Base-by-base conservation (phyloP, 1,139 yeast genomes). In the Saccharomycopsis phalli region DNA sequence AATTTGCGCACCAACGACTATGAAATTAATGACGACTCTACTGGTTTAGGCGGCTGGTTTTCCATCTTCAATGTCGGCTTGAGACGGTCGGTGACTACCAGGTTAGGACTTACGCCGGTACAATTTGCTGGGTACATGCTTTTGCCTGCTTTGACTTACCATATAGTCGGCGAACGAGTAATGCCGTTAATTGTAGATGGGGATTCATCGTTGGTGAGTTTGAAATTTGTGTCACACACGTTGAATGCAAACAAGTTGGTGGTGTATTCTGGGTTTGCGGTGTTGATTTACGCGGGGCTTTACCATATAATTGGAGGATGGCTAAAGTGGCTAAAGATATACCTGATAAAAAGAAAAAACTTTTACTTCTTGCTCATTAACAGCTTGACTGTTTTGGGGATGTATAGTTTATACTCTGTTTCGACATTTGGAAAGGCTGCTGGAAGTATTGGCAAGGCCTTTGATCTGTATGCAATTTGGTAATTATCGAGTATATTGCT, bases 11-110 rank as follows among this genome's bases (percentile, higher is more conserved):
- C 46, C 22, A 36, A 34, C 13, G 42, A 41, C 36, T 19, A 37
- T 5, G 58, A 58, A 28, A 61, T 59, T 18, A 54, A 59, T 7
- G 63, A 70, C 40, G 69, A 66, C 37, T 68, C 66, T 31, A 66
- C 71, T 38, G 84, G 84, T 0, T 58, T 76, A 18, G 79, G 80
- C 6, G 84, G 84, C 1, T 61, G 77, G 34, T 59, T 71, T 1
- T 64, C 71, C 14, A 48, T 74, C 10, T 50, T 76, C 14, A 82
- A 82, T 0, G 55, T 74, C 28, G 81, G 81, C 1, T 62, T 69
- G 29, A 62, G 68, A 45, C 65, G 60, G 45, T 68, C 79, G 3
- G 56, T 65, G 47, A 63, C 71, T 4, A 65, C 68, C 14, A 49
- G 56, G 42, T 53, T 65, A 13, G 66, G 66, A 2, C 41, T 64